Base-by-base conservation (phyloP, 805 yeast genomes). In the Alloascoidea hylecoeti region DNA sequence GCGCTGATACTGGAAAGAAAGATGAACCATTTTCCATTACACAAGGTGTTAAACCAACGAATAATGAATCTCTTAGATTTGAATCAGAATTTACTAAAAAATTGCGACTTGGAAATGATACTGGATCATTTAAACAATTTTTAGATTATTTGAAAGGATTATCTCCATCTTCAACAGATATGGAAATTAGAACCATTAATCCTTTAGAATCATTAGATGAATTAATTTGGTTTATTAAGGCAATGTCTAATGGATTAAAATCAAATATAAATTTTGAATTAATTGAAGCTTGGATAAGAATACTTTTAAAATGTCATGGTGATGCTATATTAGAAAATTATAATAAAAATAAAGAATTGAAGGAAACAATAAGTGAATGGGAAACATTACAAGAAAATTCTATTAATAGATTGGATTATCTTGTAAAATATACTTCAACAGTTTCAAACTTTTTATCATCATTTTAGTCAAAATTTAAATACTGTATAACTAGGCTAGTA, bases 111-210 rank as follows among this genome's bases (percentile, higher is more conserved):
- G 71, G 75, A 3, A 45, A 63, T 4, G 58, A 56, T 18, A 16
- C 42, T 0, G 44, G 43, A 0, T 67, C 75, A 40, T 77, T 59
- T 47, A 41, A 54, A 1, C 59, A 50, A 13, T 78, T 89, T 50
- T 62, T 85, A 41, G 49, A 53, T 1, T 70, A 63, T 48, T 53
- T 92, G 19, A 61, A 75, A 5, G 50, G 53, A 2, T 67, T 83
- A 28, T 66, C 95, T 0, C 95, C 96, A 3, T 66, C 95, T 1
- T 58, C 70, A 2, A 67, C 85, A 17, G 97, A 92, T 53, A 56
- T 92, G 41, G 99, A 92, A 56, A 75, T 92, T 41, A 75, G 94
- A 49, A 79, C 96, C 2, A 56, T 92, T 44, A 70, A 75, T 46
- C 54, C 78, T 2, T 60, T 66, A 37, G 74, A 78, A 15, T 94